Conservation (phyloP, 768 basidiomycete species). For the Strobilomyces dryophilus region DNA sequence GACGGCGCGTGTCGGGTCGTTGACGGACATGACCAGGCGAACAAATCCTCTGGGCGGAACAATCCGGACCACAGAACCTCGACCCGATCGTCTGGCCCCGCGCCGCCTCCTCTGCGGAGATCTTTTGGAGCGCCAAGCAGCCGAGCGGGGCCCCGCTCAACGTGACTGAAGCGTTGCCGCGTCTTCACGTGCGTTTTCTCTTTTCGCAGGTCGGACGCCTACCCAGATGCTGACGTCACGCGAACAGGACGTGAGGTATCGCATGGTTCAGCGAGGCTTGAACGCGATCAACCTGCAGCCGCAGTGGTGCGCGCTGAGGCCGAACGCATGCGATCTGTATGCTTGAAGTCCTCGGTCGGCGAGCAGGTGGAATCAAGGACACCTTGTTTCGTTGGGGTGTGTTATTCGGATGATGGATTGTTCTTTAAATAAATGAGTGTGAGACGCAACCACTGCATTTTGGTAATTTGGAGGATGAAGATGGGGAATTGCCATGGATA, state of each 20-base stretch:
- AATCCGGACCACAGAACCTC: conserved; percentile 40
- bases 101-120: conserved; percentile 44
- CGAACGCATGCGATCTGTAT: conserved; percentile 39
- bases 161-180: conserved; percentile 40
- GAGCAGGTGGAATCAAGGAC: too few relatives aligned
- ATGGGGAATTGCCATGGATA: too few relatives aligned
- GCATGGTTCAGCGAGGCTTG: conserved; percentile 48
- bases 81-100: conserved; percentile 48
- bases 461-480: too few relatives aligned
- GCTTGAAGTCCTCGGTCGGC: neutral
- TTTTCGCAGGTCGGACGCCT: neutral
- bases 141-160: conserved; percentile 34
- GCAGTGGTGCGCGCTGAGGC: conserved; percentile 51
- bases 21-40: conserved; percentile 24
- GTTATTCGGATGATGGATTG: too few relatives aligned
- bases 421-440: too few relatives aligned
- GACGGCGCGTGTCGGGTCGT: neutral
- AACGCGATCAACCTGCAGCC: conserved; percentile 51
- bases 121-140: conserved; percentile 48
- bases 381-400: too few relatives aligned
- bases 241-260: conserved; percentile 38
- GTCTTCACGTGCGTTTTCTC: conserved; percentile 37
- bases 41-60: conserved; percentile 45
- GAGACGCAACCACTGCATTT: too few relatives aligned
- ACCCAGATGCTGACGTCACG: too few relatives aligned